Percentiles rank a stretch among this genome's conserved stretches.
These are phyloP conservation scores for Pleurotus pulmonarius DNA, from an alignment of 768 basidiomycete genomes.

Conservation along the genomic window DNA sequence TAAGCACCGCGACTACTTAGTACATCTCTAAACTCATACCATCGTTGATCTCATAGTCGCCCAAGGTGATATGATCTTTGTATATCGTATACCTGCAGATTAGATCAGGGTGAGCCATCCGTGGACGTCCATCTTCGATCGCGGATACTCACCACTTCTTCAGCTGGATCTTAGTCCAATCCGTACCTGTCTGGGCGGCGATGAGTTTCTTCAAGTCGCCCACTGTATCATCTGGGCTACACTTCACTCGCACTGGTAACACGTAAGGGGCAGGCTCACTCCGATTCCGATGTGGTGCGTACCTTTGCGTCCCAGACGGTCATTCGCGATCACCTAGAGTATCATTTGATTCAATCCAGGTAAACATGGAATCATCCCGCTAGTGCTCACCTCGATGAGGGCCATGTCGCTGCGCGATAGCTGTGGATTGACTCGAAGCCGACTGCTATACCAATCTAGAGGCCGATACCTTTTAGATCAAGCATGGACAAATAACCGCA, in stretches of 20 bases:
- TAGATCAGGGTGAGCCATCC: background rate
- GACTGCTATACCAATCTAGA: background rate
- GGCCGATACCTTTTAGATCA: background rate
- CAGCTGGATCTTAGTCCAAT: slow-evolving; percentile 78
- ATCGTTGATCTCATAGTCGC: slow-evolving; percentile 92
- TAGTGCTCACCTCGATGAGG: slow-evolving; percentile 47
- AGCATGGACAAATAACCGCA: slow-evolving; percentile 2
- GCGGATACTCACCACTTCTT: slow-evolving; percentile 84
- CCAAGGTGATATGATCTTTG: slow-evolving; percentile 93
- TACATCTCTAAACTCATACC: slow-evolving; percentile 95
- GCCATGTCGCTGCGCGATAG: slow-evolving; percentile 28
- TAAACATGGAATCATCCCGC: background rate
- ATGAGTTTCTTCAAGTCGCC: slow-evolving; percentile 97
- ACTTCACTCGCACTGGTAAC: slow-evolving; percentile 86
- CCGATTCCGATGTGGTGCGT: slow-evolving; percentile 9
- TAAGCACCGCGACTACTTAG: slow-evolving; percentile 26
- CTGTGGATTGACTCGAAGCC: background rate
- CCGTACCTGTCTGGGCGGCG: slow-evolving; percentile 92
- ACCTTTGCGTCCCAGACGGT: slow-evolving; percentile 95
- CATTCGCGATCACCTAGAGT: slow-evolving; percentile 86
- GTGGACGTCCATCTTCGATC: background rate
- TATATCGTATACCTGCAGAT: slow-evolving; percentile 80
- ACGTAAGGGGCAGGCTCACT: slow-evolving; percentile 2
- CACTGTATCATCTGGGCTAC: slow-evolving; percentile 92
- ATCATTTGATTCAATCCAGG: background rate